Base-by-base conservation (phyloP, 179 eudicot species). In the Corrigiola litoralis region DNA sequence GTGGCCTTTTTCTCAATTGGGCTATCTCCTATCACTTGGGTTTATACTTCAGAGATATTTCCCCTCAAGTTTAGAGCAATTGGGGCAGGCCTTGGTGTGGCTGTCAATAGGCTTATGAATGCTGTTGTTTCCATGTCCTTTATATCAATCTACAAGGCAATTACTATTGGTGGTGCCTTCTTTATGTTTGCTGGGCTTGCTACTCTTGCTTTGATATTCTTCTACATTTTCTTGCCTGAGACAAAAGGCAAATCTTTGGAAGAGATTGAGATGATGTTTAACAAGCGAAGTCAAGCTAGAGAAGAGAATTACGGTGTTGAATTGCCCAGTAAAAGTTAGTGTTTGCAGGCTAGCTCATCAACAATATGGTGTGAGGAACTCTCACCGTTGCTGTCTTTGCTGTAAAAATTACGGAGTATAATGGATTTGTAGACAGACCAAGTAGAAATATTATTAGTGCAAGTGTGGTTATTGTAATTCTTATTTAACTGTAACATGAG, bases 11-110 rank as follows among this genome's bases (percentile, higher is more conserved):
- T 81, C 37, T 81, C 82, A 0, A 31, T 78, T 0, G 82, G 85
- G 28, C 72, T 78, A 28, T 82, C 82, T 11, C 85, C 85, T 2
- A 78, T 81, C 40, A 69, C 75, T 21, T 81, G 85, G 85, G 85
- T 81, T 18, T 49, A 75, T 21, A 76, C 61, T 11, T 75, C 83
- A 0, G 82, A 78, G 69, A 75, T 81, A 12, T 81, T 71, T 48
- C 80, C 85, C 0, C 27, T 81, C 32, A 75, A 75, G 52, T 48
- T 81, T 12, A 40, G 85, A 12, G 82, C 82, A 28, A 77, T 75
- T 40, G 85, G 78, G 4, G 77, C 58, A 28, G 61, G 78, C 9
- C 36, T 78, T 4, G 82, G 85, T 29, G 69, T 67, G 12, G 74
- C 61, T n/a, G 78, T 67, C n/a, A 81, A 78, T 52, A 68, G 82